Conservation (phyloP, 805 yeast genomes). For the Candida pini region DNA sequence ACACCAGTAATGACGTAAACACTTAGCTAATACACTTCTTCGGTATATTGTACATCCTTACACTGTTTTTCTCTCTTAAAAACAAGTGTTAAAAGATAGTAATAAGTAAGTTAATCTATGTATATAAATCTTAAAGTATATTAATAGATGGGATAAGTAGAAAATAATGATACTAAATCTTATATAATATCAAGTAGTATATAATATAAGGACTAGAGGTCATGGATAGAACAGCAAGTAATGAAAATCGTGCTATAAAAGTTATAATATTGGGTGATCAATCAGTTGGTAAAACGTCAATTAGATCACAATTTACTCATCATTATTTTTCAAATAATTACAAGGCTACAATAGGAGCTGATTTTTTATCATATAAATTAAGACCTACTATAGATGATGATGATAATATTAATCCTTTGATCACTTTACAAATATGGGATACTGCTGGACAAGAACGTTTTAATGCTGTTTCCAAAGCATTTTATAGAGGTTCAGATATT, state of each 20-base stretch:
- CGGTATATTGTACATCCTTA: no score
- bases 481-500: conserved; percentile 55
- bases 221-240: background rate
- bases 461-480: conserved; percentile 51
- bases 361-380: conserved; percentile 42
- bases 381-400: conserved; percentile 5
- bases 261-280: conserved; percentile 54
- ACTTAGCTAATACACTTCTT: no score
- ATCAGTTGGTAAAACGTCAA: conserved; percentile 56
- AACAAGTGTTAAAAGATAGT: no score
- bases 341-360: conserved; percentile 56
- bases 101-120: no score
- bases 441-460: conserved; percentile 96
- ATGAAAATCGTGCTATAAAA: conserved; percentile 27
- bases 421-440: conserved; percentile 70
- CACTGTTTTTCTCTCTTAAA: no score
- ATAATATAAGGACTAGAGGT: no score
- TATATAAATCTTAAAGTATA: no score
- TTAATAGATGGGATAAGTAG: no score
- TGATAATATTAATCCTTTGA: no score
- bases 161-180: background rate
- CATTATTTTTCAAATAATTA: conserved; percentile 51
- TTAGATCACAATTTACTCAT: conserved; percentile 49
- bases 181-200: background rate
- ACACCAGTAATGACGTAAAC: no score